Evolutionary conservation across 164 flowering plant genomes (phyloP).

Genomic region (Magnolia sinica): DNA sequence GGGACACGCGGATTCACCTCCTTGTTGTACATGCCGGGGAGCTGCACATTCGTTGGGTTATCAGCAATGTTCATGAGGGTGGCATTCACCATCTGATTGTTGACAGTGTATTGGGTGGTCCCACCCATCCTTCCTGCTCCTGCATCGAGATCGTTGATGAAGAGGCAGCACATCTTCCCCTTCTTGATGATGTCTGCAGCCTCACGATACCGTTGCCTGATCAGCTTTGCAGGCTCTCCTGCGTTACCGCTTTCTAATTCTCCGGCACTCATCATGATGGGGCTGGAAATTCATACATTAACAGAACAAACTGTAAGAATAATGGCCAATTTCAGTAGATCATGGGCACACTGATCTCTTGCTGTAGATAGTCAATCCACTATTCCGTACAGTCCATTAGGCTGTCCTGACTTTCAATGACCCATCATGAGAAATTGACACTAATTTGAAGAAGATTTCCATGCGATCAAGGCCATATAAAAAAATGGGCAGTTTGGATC

Average conservation of each 20-base stretch:
- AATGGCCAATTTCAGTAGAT: not conserved
- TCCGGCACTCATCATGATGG: constrained; percentile 54
- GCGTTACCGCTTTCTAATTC: constrained; percentile 52
- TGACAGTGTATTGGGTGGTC: constrained; percentile 51
- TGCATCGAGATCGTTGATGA: constrained; percentile 54
- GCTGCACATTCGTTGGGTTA: constrained; percentile 51
- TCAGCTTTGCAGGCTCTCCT: constrained; percentile 47
- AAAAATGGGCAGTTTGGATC: not conserved
- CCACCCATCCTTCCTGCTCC: constrained; percentile 53
- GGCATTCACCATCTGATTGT: constrained; percentile 59
- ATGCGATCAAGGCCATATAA: not conserved
- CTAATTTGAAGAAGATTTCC: not conserved
- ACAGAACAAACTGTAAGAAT: not conserved
- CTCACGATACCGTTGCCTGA: constrained; percentile 51
- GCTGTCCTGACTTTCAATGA: not conserved
- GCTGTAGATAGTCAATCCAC: not conserved
- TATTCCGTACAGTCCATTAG: too few species aligned
- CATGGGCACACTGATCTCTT: not conserved
- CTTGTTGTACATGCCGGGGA: constrained; percentile 55
- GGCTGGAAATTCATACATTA: constrained; percentile 25
- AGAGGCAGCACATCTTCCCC: constrained; percentile 50
- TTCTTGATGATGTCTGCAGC: constrained; percentile 44
- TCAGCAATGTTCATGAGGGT: constrained; percentile 61
- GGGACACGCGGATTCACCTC: constrained; percentile 48
- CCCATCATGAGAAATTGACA: not conserved